phyloP scores from a whole-genome alignment of 2,329 filamentous ascomycete genomes.

The Grosmannia serpens region DNA sequence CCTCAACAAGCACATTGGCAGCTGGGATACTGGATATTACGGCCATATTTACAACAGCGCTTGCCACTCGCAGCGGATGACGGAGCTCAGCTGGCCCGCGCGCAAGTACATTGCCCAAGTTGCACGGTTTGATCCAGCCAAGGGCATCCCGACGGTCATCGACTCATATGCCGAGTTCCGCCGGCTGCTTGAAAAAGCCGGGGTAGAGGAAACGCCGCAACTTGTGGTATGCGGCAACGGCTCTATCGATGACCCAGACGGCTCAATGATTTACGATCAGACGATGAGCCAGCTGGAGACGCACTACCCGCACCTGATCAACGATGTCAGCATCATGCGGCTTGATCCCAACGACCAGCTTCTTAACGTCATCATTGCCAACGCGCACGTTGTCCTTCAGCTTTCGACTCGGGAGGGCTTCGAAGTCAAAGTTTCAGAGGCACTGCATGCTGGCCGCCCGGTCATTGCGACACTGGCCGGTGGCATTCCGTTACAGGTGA shows the following conservation, averaged over 20 bases:
- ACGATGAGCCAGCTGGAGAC: constrained; percentile 56
- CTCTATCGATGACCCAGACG: constrained; percentile 72
- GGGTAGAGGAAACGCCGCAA: constrained; percentile 48
- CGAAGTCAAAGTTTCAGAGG: constrained; percentile 78
- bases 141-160: constrained; percentile 69
- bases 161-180: constrained; percentile 65
- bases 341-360: constrained; percentile 69
- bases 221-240: constrained; percentile 70
- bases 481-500: constrained; percentile 71
- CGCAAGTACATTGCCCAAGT: constrained; percentile 70
- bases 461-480: constrained; percentile 65
- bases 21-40: constrained; percentile 64
- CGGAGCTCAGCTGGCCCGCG: constrained; percentile 44
- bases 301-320: constrained; percentile 47
- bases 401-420: constrained; percentile 75
- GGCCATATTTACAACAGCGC: constrained; percentile 58
- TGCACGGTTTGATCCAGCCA: constrained; percentile 72
- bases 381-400: constrained; percentile 63
- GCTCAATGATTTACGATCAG: constrained; percentile 57
- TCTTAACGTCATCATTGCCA: constrained; percentile 63
- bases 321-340: constrained; percentile 63
- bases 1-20: constrained; percentile 61
- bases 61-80: constrained; percentile 47
- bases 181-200: constrained; percentile 42
- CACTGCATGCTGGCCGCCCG: constrained; percentile 67